phyloP scores from a whole-genome alignment of 1,284 basidiomycete genomes.

The Gomphus bonarii region DNA sequence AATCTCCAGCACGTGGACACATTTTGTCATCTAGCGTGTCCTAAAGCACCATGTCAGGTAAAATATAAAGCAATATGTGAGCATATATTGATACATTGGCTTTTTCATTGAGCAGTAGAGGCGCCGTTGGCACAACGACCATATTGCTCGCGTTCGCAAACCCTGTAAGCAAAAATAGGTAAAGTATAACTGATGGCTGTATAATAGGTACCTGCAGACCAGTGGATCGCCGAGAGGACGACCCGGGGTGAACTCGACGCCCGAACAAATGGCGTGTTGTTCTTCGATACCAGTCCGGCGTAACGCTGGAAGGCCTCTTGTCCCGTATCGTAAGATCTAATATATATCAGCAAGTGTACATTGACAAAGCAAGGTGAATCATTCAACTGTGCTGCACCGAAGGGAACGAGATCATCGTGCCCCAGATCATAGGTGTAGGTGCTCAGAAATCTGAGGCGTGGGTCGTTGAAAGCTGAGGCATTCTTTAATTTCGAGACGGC shows the following conservation, averaged over 20 bases:
- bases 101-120: conserved; percentile 40
- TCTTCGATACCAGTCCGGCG: conserved; percentile 30
- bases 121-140: conserved; percentile 3
- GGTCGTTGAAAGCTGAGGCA: conserved; percentile 33
- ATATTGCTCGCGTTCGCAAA: conserved; percentile 12
- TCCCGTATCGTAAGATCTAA: conserved; percentile 43
- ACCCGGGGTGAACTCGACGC: conserved; percentile 54
- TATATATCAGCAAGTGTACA: background rate
- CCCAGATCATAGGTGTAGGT: conserved; percentile 56
- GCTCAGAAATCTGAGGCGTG: conserved; percentile 48
- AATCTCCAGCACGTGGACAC: conserved; percentile 49
- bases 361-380: background rate
- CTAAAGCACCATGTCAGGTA: conserved; percentile 33
- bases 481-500: conserved; percentile 44
- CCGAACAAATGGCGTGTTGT: conserved; percentile 54
- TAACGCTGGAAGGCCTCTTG: conserved; percentile 42
- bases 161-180: conserved; percentile 3
- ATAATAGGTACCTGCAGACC: conserved; percentile 43
- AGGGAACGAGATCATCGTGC: conserved; percentile 48
- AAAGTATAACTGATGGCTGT: background rate
- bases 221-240: conserved; percentile 56
- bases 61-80: conserved; percentile 3
- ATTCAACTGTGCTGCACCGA: conserved; percentile 63
- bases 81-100: conserved; percentile 23
- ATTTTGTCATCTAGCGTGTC: conserved; percentile 64